phyloP scores from a whole-genome alignment of 1,139 yeast species.

The Taphrina confusa region DNA sequence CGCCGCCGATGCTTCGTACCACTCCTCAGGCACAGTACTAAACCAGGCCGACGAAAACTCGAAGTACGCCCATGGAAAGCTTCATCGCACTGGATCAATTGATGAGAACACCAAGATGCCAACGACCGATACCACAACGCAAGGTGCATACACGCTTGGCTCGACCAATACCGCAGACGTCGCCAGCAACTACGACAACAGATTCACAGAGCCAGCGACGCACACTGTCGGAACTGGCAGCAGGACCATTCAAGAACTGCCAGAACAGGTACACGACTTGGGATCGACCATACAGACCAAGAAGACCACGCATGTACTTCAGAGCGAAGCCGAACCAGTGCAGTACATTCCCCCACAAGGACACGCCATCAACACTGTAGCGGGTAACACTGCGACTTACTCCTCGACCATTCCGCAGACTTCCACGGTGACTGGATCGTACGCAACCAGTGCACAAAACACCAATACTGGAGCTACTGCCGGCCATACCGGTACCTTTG shows the following conservation, averaged over 20 bases:
- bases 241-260: constrained; percentile 5
- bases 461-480: not conserved
- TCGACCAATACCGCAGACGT: not conserved
- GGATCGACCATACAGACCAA: constrained; percentile 16
- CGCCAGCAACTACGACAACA: constrained; percentile 7
- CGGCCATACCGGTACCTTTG: too few species aligned
- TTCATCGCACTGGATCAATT: constrained; percentile 17
- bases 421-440: not conserved
- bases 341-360: constrained; percentile 18
- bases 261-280: constrained; percentile 9
- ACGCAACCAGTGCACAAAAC: not conserved
- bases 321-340: constrained; percentile 5
- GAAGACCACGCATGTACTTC: constrained; percentile 6
- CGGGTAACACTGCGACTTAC: not conserved
- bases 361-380: not conserved
- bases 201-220: constrained; percentile 10
- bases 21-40: constrained; percentile 18
- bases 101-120: constrained; percentile 14
- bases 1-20: constrained; percentile 23
- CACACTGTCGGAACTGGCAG: constrained; percentile 14
- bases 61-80: constrained; percentile 12
- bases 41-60: constrained; percentile 10
- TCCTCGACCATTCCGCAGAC: not conserved
- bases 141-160: constrained; percentile 12
- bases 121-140: constrained; percentile 6